phyloP scores from a whole-genome alignment of 75 land plant species.

The Cunninghamia lanceolata region DNA sequence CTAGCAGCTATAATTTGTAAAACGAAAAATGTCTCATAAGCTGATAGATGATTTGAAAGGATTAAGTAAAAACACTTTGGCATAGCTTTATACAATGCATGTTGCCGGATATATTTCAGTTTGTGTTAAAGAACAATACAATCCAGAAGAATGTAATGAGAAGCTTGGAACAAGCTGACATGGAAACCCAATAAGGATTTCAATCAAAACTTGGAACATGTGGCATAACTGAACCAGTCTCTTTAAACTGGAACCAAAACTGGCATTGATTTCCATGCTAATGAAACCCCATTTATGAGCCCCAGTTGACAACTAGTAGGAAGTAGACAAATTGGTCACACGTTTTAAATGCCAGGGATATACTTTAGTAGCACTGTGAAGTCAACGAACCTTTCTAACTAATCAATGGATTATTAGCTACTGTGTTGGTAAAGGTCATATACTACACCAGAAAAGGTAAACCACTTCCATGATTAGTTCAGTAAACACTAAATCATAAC shows the following conservation, averaged over 20 bases:
- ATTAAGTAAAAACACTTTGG: background rate
- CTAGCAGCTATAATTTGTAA: background rate
- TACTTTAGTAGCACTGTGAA: background rate
- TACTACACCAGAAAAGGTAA: background rate
- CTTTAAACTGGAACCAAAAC: slow-evolving; percentile 4
- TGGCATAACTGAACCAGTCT: background rate
- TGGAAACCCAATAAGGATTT: background rate
- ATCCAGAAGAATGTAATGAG: background rate
- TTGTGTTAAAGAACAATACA: background rate
- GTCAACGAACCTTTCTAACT: background rate
- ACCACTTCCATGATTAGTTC: background rate
- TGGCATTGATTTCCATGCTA: background rate
- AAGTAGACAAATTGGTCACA: background rate
- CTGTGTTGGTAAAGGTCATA: background rate
- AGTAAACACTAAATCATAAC: background rate
- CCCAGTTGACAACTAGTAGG: background rate
- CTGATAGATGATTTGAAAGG: background rate
- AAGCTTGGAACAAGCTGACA: background rate
- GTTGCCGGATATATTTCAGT: background rate
- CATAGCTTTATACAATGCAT: background rate
- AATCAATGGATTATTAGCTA: slow-evolving; percentile 4
- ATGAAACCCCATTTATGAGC: background rate
- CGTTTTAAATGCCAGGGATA: background rate
- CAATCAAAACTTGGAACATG: background rate
- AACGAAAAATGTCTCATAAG: background rate